Evolutionary conservation across 2,329 filamentous ascomycete species (phyloP).

Genomic region (Talaromyces sp.): DNA sequence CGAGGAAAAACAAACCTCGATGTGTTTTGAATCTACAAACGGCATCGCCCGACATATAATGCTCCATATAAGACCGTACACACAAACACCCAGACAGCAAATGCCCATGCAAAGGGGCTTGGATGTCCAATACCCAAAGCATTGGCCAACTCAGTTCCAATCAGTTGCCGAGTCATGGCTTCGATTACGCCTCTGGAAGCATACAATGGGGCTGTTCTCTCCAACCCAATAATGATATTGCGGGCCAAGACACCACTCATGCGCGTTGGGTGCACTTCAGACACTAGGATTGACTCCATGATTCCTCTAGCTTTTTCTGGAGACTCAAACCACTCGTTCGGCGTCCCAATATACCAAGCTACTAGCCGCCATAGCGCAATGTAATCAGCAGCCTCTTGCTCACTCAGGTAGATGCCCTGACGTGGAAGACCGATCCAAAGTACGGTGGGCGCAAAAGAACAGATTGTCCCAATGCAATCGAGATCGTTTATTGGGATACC

Average conservation of each 20-base stretch:
- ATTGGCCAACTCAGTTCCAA: slow-evolving; percentile 58
- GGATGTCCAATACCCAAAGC: slow-evolving; percentile 46
- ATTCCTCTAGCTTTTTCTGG: slow-evolving; percentile 51
- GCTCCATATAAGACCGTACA: background rate
- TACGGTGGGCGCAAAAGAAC: slow-evolving; percentile 61
- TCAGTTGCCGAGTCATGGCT: slow-evolving; percentile 64
- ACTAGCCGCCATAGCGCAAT: slow-evolving; percentile 72
- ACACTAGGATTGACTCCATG: slow-evolving; percentile 62
- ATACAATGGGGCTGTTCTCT: slow-evolving; percentile 59
- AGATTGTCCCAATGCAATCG: slow-evolving; percentile 66
- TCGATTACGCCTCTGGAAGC: slow-evolving; percentile 61
- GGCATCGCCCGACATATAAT: background rate
- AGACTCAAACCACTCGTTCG: slow-evolving; percentile 54
- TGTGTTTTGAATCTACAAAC: background rate
- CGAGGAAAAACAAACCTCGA: background rate
- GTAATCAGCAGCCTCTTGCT: slow-evolving; percentile 62
- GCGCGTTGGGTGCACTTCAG: slow-evolving; percentile 60
- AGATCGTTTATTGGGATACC: slow-evolving; percentile 71
- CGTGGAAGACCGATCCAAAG: slow-evolving; percentile 65
- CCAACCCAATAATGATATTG: slow-evolving; percentile 67
- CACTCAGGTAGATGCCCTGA: slow-evolving; percentile 62
- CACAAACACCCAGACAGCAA: background rate
- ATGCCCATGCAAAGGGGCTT: background rate
- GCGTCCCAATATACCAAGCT: slow-evolving; percentile 64
- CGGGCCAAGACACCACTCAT: slow-evolving; percentile 62